Percentiles rank a stretch among this genome's conserved stretches.
These are phyloP conservation scores for Populus ilicifolia DNA, from an alignment of 345 rosid genomes.

Conservation along the genomic window DNA sequence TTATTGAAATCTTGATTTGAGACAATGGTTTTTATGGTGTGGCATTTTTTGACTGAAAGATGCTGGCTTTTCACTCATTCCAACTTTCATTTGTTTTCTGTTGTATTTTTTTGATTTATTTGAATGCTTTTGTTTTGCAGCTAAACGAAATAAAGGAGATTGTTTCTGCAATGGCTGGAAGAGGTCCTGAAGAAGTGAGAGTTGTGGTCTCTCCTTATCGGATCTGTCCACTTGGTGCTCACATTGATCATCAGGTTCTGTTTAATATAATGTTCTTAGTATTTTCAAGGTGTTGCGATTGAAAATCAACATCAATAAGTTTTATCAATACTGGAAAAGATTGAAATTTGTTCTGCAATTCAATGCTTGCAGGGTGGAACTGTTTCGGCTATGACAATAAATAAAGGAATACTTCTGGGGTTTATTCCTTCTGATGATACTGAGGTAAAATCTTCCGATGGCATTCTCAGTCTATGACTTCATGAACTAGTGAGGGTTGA, in stretches of 20 bases:
- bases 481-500: neutral
- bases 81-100: neutral
- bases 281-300: neutral
- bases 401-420: constrained; percentile 79
- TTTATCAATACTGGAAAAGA: neutral
- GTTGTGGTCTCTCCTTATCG: constrained; percentile 82
- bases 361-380: constrained; percentile 64
- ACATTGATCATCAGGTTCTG: constrained; percentile 88
- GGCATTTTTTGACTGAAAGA: neutral
- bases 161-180: constrained; percentile 62
- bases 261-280: neutral
- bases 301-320: neutral
- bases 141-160: constrained; percentile 33
- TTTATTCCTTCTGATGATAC: constrained; percentile 65
- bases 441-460: constrained; percentile 39
- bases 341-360: neutral
- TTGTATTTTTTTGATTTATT: too few species aligned
- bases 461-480: neutral
- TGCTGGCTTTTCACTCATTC: neutral
- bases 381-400: constrained; percentile 89
- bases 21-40: neutral
- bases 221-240: constrained; percentile 96
- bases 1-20: neutral
- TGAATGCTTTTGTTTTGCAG: constrained; percentile 33
- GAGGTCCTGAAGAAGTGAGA: constrained; percentile 47